A percentile compares a stretch with the other conserved stretches of the same genome.
Conservation (phyloP, 2,329 filamentous ascomycete genomes). For the Hymenoscyphus scutula region DNA sequence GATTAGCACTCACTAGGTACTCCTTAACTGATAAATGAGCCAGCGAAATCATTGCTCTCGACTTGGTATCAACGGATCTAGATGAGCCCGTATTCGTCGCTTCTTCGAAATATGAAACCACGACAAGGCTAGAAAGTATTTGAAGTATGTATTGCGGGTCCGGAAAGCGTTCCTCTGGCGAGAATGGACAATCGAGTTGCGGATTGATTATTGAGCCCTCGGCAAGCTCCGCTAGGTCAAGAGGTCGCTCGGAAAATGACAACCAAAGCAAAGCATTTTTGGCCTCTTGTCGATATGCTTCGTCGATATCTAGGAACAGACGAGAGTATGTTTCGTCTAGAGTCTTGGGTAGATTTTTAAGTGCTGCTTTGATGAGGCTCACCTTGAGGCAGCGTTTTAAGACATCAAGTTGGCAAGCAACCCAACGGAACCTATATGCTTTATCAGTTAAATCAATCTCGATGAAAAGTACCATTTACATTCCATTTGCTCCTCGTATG, state of each 20-base stretch:
- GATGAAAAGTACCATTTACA: conserved; percentile 30
- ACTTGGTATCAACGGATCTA: no score
- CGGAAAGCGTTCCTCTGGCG: conserved; percentile 34
- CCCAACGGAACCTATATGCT: conserved; percentile 32
- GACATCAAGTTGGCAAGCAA: conserved; percentile 35
- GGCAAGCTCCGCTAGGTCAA: conserved; percentile 28
- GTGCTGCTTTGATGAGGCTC: conserved; percentile 13
- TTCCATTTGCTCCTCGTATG: conserved; percentile 32
- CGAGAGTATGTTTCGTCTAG: conserved; percentile 30
- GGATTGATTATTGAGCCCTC: conserved; percentile 31
- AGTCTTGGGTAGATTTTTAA: conserved; percentile 20
- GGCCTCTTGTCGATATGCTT: conserved; percentile 17
- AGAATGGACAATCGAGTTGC: conserved; percentile 25
- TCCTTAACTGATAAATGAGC: no score
- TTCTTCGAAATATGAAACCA: background rate
- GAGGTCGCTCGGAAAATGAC: conserved; percentile 25
- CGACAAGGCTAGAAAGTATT: conserved; percentile 11
- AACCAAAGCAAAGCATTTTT: conserved; percentile 28
- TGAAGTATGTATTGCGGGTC: conserved; percentile 26
- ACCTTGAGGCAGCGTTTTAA: conserved; percentile 26
- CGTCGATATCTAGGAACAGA: conserved; percentile 27
- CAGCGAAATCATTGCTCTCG: no score
- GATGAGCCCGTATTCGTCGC: no score
- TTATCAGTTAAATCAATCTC: background rate
- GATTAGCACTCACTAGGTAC: no score